Evolutionary conservation across 768 basidiomycete species (phyloP).

Genomic region (Dioszegia aurantiaca): DNA sequence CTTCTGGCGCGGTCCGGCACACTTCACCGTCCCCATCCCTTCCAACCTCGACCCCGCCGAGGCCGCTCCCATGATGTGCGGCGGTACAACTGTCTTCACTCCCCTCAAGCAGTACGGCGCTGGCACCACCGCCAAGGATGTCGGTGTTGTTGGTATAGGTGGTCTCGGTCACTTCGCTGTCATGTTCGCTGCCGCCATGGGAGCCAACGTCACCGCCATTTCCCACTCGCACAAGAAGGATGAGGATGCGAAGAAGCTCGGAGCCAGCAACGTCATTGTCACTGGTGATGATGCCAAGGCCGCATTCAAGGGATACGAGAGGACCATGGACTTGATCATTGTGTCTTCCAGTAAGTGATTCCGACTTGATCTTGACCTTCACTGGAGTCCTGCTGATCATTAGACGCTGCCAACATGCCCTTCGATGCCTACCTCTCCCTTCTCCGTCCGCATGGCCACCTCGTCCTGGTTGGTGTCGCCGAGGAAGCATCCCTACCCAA

Average conservation of each 20-base stretch:
- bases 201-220: slow-evolving; percentile 62
- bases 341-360: slow-evolving; percentile 53
- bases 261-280: slow-evolving; percentile 60
- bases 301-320: slow-evolving; percentile 45
- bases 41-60: slow-evolving; percentile 57
- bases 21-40: slow-evolving; percentile 68
- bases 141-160: slow-evolving; percentile 50
- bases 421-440: slow-evolving; percentile 42
- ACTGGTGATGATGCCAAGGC: slow-evolving; percentile 53
- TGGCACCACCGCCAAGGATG: slow-evolving; percentile 45
- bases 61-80: slow-evolving; percentile 49
- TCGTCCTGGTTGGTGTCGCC: slow-evolving; percentile 46
- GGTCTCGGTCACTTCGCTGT: slow-evolving; percentile 42
- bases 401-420: slow-evolving; percentile 41
- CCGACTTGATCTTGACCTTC: neutral
- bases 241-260: slow-evolving; percentile 61
- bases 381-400: slow-evolving; percentile 45
- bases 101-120: slow-evolving; percentile 43
- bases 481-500: slow-evolving; percentile 54
- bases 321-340: slow-evolving; percentile 54
- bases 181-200: slow-evolving; percentile 59
- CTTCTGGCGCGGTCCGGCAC: slow-evolving; percentile 42
- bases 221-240: slow-evolving; percentile 60
- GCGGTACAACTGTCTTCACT: slow-evolving; percentile 45
- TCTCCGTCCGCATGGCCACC: slow-evolving; percentile 37